These are phyloP conservation scores for Daldinia bambusicola DNA, from an alignment of 495 filamentous ascomycete genomes.

Conservation along the genomic window DNA sequence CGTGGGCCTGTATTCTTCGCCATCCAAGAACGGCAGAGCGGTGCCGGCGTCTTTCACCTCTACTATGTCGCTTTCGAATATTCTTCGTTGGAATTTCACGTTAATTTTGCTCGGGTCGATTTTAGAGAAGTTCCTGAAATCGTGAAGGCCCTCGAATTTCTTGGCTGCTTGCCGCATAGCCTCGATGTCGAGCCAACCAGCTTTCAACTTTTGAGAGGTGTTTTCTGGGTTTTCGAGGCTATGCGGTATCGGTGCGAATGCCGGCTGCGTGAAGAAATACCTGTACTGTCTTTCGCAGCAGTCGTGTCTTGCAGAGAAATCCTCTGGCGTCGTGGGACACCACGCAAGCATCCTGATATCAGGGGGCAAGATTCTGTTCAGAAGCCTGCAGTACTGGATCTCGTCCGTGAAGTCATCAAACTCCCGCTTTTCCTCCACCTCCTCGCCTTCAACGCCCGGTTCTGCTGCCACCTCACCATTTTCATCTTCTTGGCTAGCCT, in stretches of 20 bases:
- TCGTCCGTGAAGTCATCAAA: constrained; percentile 86
- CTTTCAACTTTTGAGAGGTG: constrained; percentile 44
- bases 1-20: constrained; percentile 38
- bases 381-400: constrained; percentile 77
- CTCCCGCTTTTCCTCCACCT: constrained; percentile 41
- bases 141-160: constrained; percentile 81
- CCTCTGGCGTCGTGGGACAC: constrained; percentile 81
- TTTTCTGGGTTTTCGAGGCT: constrained; percentile 44
- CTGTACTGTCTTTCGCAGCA: constrained; percentile 89
- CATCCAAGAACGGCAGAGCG: constrained; percentile 55
- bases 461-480: constrained; percentile 6
- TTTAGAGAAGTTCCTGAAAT: constrained; percentile 98
- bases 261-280: constrained; percentile 97
- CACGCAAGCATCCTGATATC: constrained; percentile 93
- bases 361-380: constrained; percentile 87
- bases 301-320: constrained; percentile 92
- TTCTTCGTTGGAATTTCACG: constrained; percentile 77
- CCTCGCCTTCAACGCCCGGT: constrained; percentile 1
- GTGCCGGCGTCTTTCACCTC: constrained; percentile 63
- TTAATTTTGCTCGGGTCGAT: constrained; percentile 88
- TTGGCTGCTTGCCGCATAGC: constrained; percentile 86
- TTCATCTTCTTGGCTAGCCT: constrained; percentile 36
- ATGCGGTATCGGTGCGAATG: constrained; percentile 70
- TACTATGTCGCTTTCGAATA: constrained; percentile 80
- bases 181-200: constrained; percentile 77